Conservation (phyloP, 1,284 basidiomycete genomes). For the Sanghuangporus weigelae region DNA sequence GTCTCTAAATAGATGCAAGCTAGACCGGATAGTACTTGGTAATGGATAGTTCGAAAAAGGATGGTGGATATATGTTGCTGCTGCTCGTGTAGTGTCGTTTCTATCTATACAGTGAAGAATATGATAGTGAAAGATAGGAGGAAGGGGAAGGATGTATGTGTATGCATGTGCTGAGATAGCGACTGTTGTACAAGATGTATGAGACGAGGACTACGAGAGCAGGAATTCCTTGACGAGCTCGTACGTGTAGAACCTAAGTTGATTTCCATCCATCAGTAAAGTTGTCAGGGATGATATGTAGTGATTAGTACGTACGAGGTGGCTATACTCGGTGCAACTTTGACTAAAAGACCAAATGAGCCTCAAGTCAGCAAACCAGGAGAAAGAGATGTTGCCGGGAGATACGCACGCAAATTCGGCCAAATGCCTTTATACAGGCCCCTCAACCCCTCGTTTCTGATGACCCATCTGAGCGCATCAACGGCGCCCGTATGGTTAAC, state of each 20-base stretch:
- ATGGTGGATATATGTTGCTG: background rate
- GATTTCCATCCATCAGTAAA: background rate
- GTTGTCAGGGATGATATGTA: background rate
- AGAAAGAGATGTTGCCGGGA: constrained; percentile 9
- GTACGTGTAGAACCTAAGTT: constrained; percentile 11
- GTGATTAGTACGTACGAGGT: constrained; percentile 42
- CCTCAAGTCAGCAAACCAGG: constrained; percentile 7
- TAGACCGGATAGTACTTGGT: background rate
- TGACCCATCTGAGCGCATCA: constrained; percentile 67
- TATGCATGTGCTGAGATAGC: background rate
- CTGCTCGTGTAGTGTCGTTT: background rate
- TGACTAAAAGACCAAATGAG: constrained; percentile 43
- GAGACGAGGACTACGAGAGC: background rate
- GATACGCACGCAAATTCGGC: constrained; percentile 81
- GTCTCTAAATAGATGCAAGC: background rate
- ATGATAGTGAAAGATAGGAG: background rate
- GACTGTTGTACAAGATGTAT: background rate
- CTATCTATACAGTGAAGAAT: background rate
- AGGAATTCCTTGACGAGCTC: constrained; percentile 14
- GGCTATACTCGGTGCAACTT: constrained; percentile 89
- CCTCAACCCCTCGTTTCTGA: constrained; percentile 67
- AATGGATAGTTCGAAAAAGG: background rate
- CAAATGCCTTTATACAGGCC: constrained; percentile 86
- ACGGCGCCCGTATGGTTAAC: constrained; percentile 74
- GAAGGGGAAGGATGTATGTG: background rate